Evolutionary conservation across 169 alveolate genomes (phyloP).

Genomic region (Sarcocystis neurona): DNA sequence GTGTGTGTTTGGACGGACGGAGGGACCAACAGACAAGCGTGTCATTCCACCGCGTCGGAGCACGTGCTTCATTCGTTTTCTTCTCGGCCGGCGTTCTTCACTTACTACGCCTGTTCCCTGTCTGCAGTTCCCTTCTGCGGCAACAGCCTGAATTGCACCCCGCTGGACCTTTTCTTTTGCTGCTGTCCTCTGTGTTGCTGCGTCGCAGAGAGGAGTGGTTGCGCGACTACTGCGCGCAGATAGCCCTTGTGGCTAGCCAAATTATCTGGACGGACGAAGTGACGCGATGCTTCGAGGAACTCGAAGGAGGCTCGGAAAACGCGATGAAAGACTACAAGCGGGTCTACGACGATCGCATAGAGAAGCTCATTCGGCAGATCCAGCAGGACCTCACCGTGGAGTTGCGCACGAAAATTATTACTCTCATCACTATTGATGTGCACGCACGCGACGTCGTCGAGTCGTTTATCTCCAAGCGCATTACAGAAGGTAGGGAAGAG

Average conservation of each 20-base stretch:
- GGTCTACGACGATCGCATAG: slow-evolving; percentile 87
- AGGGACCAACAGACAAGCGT: no score
- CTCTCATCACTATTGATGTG: slow-evolving; percentile 95
- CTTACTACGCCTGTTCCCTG: no score
- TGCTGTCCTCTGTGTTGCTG: no score
- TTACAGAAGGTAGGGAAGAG: slow-evolving; percentile 80
- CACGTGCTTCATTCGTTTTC: no score
- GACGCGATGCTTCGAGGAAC: slow-evolving; percentile 91
- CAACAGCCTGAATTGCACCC: background rate
- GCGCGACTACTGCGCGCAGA: slow-evolving; percentile 91
- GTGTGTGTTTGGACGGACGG: no score
- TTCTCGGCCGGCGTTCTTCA: no score
- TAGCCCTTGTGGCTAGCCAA: slow-evolving; percentile 91
- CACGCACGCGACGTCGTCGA: slow-evolving; percentile 96
- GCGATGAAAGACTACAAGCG: slow-evolving; percentile 95
- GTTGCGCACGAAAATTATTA: slow-evolving; percentile 83
- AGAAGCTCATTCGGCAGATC: slow-evolving; percentile 91
- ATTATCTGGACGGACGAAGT: slow-evolving; percentile 96
- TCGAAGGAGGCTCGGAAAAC: slow-evolving; percentile 93
- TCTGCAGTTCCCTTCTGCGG: background rate
- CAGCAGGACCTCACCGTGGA: slow-evolving; percentile 70
- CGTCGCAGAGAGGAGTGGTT: slow-evolving; percentile 88
- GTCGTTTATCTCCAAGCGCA: slow-evolving; percentile 84
- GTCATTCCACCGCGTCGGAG: no score
- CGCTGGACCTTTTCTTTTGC: background rate